These are phyloP conservation scores for Colletotrichum cuscutae DNA, from an alignment of 2,329 filamentous ascomycete species.

Conservation along the genomic window DNA sequence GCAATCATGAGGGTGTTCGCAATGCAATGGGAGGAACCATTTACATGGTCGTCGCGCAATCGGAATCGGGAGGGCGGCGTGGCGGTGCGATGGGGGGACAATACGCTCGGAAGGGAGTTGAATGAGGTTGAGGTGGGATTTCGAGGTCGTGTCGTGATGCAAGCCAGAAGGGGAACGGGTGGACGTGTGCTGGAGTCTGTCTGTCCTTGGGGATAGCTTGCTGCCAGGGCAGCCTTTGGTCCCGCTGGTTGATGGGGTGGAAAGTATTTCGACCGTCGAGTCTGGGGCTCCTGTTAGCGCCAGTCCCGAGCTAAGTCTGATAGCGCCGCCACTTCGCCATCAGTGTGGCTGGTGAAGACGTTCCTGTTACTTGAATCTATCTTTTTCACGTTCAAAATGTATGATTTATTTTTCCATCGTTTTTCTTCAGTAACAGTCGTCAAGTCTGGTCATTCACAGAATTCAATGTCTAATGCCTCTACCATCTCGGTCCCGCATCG, in stretches of 20 bases:
- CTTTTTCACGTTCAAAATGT: too few species aligned
- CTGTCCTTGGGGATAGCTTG: conserved; percentile 28
- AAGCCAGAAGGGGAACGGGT: conserved; percentile 23
- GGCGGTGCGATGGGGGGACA: not conserved
- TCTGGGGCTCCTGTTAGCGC: conserved; percentile 23
- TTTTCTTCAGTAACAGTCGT: not conserved
- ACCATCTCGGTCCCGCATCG: conserved; percentile 1
- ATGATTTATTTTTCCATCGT: not conserved
- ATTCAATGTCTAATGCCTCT: not conserved
- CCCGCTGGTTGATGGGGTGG: conserved; percentile 5
- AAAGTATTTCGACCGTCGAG: conserved; percentile 19
- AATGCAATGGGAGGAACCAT: conserved; percentile 9
- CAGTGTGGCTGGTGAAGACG: not conserved
- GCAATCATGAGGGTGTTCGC: conserved; percentile 32
- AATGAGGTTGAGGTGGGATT: conserved; percentile 19
- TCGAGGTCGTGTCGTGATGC: conserved; percentile 33
- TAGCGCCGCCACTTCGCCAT: conserved; percentile 19
- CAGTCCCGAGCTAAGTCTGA: not conserved
- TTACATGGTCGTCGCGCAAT: conserved; percentile 28
- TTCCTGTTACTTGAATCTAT: not conserved
- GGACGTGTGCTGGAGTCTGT: conserved; percentile 22
- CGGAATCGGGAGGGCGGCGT: not conserved
- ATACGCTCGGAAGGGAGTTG: conserved; percentile 4
- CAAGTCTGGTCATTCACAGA: not conserved
- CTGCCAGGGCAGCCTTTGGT: conserved; percentile 23